These are phyloP conservation scores for Candida ficus DNA, from an alignment of 805 yeast species.

Conservation along the genomic window DNA sequence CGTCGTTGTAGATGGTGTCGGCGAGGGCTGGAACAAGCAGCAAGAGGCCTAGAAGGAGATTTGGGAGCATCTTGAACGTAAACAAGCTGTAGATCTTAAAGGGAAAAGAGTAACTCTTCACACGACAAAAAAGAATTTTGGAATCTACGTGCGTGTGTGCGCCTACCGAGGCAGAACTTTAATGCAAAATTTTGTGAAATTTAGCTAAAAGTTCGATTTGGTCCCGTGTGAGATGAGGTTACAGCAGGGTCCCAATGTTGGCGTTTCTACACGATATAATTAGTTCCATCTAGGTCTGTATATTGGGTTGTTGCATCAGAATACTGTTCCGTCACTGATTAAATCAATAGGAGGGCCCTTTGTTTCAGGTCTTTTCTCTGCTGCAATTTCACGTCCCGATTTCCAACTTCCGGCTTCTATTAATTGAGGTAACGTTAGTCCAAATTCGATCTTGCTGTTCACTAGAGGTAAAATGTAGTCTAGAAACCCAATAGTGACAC, in stretches of 20 bases:
- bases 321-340: conserved; percentile 61
- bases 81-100: no score
- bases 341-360: conserved; percentile 63
- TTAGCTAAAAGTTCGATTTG: no score
- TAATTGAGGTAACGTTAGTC: conserved; percentile 47
- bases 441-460: conserved; percentile 38
- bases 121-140: not conserved
- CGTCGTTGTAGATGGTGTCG: conserved; percentile 15
- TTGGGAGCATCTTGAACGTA: not conserved
- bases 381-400: conserved; percentile 59
- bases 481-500: conserved; percentile 51
- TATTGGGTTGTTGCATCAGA: conserved; percentile 26
- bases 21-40: no score
- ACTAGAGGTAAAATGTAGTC: conserved; percentile 49
- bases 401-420: conserved; percentile 70
- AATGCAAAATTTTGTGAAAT: no score
- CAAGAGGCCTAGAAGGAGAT: no score
- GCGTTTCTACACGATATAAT: no score
- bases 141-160: no score
- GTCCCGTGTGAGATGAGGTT: no score
- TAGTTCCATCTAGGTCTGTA: no score
- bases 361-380: conserved; percentile 38
- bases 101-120: not conserved
- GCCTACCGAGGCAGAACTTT: no score
- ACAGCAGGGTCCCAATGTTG: no score